These are phyloP conservation scores for Xerocomus minutiporus DNA, from an alignment of 1,284 basidiomycete genomes.

Conservation along the genomic window DNA sequence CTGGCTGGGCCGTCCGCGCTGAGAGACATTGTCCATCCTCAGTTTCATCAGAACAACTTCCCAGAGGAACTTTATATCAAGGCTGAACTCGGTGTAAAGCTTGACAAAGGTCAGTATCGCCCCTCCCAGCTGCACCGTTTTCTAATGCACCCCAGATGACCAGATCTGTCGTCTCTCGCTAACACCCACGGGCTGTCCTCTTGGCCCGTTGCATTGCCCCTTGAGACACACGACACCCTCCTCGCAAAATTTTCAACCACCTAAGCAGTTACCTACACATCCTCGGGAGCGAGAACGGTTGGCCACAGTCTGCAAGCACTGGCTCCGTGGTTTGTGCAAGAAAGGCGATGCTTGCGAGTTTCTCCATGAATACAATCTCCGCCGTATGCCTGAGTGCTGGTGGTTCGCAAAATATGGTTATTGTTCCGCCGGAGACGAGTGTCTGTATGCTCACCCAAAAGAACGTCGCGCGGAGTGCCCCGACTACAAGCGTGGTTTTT, in stretches of 20 bases:
- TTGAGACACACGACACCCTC: constrained; percentile 87
- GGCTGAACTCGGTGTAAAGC: constrained; percentile 77
- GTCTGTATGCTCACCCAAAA: constrained; percentile 96
- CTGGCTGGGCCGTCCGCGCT: constrained; percentile 62
- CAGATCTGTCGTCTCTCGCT: constrained; percentile 86
- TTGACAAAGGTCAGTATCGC: constrained; percentile 75
- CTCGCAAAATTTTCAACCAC: constrained; percentile 81
- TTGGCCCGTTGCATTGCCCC: constrained; percentile 84
- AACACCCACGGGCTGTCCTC: constrained; percentile 78
- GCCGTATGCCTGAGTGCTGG: constrained; percentile 99
- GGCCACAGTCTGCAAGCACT: constrained; percentile 98
- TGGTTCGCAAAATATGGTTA: constrained; percentile 99
- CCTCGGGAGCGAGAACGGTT: constrained; percentile 83
- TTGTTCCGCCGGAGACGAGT: constrained; percentile 97
- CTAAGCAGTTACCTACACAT: constrained; percentile 74
- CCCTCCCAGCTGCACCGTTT: neutral
- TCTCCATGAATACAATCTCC: constrained; percentile 96
- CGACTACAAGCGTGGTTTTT: constrained; percentile 94
- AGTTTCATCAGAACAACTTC: constrained; percentile 93
- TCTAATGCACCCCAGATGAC: constrained; percentile 55
- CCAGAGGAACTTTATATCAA: constrained; percentile 83
- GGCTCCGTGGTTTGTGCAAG: constrained; percentile 97
- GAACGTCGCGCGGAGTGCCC: constrained; percentile 92
- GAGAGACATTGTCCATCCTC: constrained; percentile 76
- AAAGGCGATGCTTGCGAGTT: constrained; percentile 99